phyloP scores from a whole-genome alignment of 179 eudicot genomes.

The Beta corolliflora region DNA sequence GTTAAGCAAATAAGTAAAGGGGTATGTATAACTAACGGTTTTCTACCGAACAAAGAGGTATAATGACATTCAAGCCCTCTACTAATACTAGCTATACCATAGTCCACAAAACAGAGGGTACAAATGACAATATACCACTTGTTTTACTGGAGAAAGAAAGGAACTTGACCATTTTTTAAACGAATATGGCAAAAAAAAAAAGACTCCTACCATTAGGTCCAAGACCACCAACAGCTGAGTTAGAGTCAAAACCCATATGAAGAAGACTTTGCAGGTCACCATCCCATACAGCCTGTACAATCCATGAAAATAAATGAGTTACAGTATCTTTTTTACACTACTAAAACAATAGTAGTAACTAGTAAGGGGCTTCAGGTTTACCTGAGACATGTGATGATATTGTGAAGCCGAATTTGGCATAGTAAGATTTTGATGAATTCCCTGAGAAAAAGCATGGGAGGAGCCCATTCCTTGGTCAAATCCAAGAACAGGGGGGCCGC shows the following conservation, averaged over 20 bases:
- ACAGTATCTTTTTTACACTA: neutral
- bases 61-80: too few relatives aligned
- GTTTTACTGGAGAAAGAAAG: too few relatives aligned
- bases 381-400: conserved; percentile 74
- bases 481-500: conserved; percentile 49
- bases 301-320: conserved; percentile 18
- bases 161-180: too few relatives aligned
- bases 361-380: conserved; percentile 28
- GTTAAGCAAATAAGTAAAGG: too few relatives aligned
- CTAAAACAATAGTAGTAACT: neutral
- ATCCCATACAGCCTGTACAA: conserved; percentile 67
- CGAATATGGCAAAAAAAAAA: too few relatives aligned
- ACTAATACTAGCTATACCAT: too few relatives aligned
- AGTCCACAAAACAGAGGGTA: too few relatives aligned
- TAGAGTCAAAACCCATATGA: conserved; percentile 63
- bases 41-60: too few relatives aligned
- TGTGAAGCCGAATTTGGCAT: conserved; percentile 47
- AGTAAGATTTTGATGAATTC: conserved; percentile 49
- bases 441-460: conserved; percentile 53
- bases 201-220: conserved; percentile 36
- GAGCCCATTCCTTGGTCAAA: conserved; percentile 58
- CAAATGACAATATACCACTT: too few relatives aligned
- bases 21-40: too few relatives aligned
- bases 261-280: conserved; percentile 74
- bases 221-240: conserved; percentile 33